These are phyloP conservation scores for Myxozyma udenii DNA, from an alignment of 805 yeast genomes.

Conservation along the genomic window DNA sequence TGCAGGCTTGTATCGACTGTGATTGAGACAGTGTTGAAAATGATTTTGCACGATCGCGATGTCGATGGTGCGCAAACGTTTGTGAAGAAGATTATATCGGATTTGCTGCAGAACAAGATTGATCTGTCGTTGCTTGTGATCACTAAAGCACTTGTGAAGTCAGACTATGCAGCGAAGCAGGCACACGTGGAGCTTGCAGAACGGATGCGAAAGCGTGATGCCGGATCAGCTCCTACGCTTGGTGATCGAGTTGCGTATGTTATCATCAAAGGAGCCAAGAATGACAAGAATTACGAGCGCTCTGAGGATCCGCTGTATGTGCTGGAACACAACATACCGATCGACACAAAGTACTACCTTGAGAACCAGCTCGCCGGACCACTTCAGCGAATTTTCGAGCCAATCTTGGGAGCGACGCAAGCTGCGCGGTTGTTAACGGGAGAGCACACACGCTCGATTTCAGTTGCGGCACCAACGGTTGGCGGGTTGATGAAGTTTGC, in stretches of 20 bases:
- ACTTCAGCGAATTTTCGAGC: conserved; percentile 86
- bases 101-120: conserved; percentile 81
- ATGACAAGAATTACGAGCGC: conserved; percentile 83
- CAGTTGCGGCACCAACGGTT: conserved; percentile 63
- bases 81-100: conserved; percentile 85
- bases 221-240: conserved; percentile 93
- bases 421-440: conserved; percentile 75
- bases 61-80: conserved; percentile 78
- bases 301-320: conserved; percentile 96
- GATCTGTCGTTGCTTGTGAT: conserved; percentile 92
- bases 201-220: conserved; percentile 91
- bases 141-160: conserved; percentile 83
- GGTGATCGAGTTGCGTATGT: conserved; percentile 99
- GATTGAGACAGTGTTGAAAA: conserved; percentile 82
- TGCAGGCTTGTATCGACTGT: conserved; percentile 93
- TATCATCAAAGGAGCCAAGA: conserved; percentile 75
- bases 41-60: conserved; percentile 81
- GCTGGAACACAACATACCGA: conserved; percentile 84
- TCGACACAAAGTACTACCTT: conserved; percentile 89
- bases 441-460: conserved; percentile 74
- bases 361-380: conserved; percentile 94
- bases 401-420: conserved; percentile 81
- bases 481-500: conserved; percentile 93
- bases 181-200: conserved; percentile 97
- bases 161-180: conserved; percentile 92